Conservation (phyloP, 2,329 filamentous ascomycete genomes). For the Stylonectria norvegica region DNA sequence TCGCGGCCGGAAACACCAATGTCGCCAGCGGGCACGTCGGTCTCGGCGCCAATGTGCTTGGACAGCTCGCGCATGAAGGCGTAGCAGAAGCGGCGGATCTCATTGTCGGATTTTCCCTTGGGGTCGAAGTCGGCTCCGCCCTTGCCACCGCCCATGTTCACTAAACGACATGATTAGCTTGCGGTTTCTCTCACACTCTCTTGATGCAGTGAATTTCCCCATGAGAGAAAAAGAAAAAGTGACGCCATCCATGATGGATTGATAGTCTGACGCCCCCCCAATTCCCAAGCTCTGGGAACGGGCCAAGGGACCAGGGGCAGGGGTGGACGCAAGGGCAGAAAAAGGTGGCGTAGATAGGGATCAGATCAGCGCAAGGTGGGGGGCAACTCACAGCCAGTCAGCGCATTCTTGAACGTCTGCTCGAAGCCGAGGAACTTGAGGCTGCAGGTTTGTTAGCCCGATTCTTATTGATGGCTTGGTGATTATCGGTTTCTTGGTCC, state of each 20-base stretch:
- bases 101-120: slow-evolving; percentile 95
- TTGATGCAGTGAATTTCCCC: slow-evolving; percentile 1
- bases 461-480: too few species aligned
- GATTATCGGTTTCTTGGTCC: too few species aligned
- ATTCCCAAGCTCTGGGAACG: too few species aligned
- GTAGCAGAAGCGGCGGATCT: slow-evolving; percentile 96
- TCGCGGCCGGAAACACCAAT: slow-evolving; percentile 92
- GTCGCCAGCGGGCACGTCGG: slow-evolving; percentile 93
- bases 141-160: slow-evolving; percentile 89
- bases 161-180: too few species aligned
- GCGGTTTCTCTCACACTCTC: too few species aligned
- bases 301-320: too few species aligned
- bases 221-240: slow-evolving; percentile 4
- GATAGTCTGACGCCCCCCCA: too few species aligned
- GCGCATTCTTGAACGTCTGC: slow-evolving; percentile 99
- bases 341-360: slow-evolving; percentile 8
- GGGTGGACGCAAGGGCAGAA: slow-evolving; percentile 1
- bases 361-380: background rate
- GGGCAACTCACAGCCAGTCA: slow-evolving; percentile 75
- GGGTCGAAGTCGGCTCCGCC: slow-evolving; percentile 98
- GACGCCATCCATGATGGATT: background rate
- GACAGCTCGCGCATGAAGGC: slow-evolving; percentile 94
- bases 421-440: slow-evolving; percentile 99
- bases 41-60: slow-evolving; percentile 95
- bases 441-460: too few species aligned